phyloP scores from a whole-genome alignment of 345 rosid species.

The Eucalyptus leucophloia region DNA sequence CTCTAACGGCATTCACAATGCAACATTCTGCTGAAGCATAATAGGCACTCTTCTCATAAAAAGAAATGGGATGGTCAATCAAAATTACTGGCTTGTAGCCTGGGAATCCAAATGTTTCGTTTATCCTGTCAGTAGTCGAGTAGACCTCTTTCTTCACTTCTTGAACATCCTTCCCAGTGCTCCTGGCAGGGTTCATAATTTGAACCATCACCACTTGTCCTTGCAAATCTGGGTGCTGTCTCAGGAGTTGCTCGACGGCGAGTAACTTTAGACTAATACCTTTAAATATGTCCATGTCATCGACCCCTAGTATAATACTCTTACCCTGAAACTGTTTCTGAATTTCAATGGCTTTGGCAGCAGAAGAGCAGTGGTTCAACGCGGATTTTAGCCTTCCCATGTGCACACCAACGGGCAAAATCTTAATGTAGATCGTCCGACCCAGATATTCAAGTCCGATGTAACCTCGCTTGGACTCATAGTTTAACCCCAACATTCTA shows the following conservation, averaged over 20 bases:
- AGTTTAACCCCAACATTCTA: conserved; percentile 28
- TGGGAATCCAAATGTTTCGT: conserved; percentile 5
- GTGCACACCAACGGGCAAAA: conserved; percentile 29
- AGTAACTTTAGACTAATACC: conserved; percentile 30
- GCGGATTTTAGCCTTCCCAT: conserved; percentile 23
- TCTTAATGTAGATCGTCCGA: conserved; percentile 25
- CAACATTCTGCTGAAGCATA: conserved; percentile 32
- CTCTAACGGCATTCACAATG: conserved; percentile 32
- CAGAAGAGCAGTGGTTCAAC: conserved; percentile 15
- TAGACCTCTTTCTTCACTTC: conserved; percentile 16
- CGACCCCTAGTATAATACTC: conserved; percentile 23
- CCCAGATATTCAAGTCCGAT: conserved; percentile 33
- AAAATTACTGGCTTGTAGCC: conserved; percentile 27
- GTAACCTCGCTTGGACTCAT: conserved; percentile 35
- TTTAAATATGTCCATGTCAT: conserved; percentile 39
- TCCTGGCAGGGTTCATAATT: conserved; percentile 31
- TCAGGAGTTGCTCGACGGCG: conserved; percentile 26
- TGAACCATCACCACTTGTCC: conserved; percentile 30
- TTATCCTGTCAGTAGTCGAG: conserved; percentile 12
- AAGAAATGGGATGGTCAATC: conserved; percentile 14
- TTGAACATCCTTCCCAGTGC: conserved; percentile 24
- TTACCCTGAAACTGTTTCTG: conserved; percentile 17
- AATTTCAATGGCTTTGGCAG: conserved; percentile 14
- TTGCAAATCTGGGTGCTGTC: conserved; percentile 3
- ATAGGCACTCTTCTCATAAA: conserved; percentile 31